A percentile compares a stretch with the other conserved stretches of the same genome.
These are phyloP conservation scores for Talaromyces sp. DNA, from an alignment of 2,329 filamentous ascomycete species.

Conservation along the genomic window DNA sequence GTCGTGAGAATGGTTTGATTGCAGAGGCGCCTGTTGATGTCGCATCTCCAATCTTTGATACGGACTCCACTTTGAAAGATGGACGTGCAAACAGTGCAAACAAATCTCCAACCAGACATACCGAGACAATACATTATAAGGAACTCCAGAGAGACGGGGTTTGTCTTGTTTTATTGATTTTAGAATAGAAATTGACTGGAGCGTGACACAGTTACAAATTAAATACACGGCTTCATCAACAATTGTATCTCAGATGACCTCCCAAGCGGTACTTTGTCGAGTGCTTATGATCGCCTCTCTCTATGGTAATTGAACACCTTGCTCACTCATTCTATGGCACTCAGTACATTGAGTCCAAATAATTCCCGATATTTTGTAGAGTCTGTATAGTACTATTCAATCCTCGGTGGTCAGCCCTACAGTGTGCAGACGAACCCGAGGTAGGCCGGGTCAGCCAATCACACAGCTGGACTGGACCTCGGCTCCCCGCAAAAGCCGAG, in stretches of 20 bases:
- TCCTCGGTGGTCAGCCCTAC: neutral
- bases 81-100: neutral
- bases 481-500: neutral
- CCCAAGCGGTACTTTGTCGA: neutral
- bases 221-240: neutral
- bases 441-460: neutral
- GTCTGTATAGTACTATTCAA: no score
- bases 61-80: neutral
- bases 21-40: neutral
- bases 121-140: neutral
- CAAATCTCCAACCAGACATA: neutral
- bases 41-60: neutral
- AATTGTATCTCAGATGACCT: neutral
- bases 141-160: neutral
- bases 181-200: neutral
- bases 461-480: neutral
- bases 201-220: neutral
- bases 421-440: neutral
- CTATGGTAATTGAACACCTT: neutral
- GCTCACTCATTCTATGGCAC: neutral
- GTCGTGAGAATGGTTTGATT: neutral
- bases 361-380: no score
- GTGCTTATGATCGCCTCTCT: neutral
- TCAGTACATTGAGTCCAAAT: neutral
- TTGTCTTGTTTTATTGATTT: neutral